A percentile compares a stretch with the other conserved stretches of the same genome.
Conservation (phyloP, 768 basidiomycete genomes). For the Hypholoma sublateritium region DNA sequence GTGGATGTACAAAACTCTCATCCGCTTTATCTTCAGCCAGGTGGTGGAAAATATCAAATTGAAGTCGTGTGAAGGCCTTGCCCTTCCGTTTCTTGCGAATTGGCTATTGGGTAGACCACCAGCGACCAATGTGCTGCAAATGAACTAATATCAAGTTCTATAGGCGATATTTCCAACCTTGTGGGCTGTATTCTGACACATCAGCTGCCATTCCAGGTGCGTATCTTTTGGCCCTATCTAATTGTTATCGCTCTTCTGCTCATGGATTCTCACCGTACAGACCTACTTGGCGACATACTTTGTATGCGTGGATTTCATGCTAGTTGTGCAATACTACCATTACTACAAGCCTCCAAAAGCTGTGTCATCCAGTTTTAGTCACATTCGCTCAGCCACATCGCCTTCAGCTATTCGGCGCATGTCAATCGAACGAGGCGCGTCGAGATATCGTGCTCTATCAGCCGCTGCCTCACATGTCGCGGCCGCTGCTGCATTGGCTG, state of each 20-base stretch:
- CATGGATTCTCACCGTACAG: slow-evolving; percentile 36
- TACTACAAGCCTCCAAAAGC: slow-evolving; percentile 49
- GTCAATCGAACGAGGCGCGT: slow-evolving; percentile 52
- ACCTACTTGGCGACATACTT: slow-evolving; percentile 93
- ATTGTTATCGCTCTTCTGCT: not conserved
- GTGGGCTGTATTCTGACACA: slow-evolving; percentile 89
- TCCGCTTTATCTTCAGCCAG: slow-evolving; percentile 52
- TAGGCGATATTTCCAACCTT: slow-evolving; percentile 92
- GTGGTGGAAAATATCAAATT: slow-evolving; percentile 73
- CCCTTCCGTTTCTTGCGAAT: slow-evolving; percentile 89
- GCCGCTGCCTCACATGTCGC: slow-evolving; percentile 73
- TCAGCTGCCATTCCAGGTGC: slow-evolving; percentile 93
- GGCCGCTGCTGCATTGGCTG: slow-evolving; percentile 66
- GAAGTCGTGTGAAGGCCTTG: slow-evolving; percentile 86
- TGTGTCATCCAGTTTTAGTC: slow-evolving; percentile 28
- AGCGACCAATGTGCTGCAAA: not conserved
- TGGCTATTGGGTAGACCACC: slow-evolving; percentile 79
- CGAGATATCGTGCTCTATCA: slow-evolving; percentile 69
- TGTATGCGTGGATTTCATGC: slow-evolving; percentile 72
- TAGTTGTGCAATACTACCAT: slow-evolving; percentile 82
- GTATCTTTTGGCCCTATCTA: slow-evolving; percentile 17
- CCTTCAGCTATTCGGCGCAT: slow-evolving; percentile 39
- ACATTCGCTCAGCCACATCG: slow-evolving; percentile 43
- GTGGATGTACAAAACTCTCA: not conserved
- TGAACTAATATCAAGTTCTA: not conserved